Evolutionary conservation across 768 basidiomycete species (phyloP).

Genomic region (Leccinum broughii): DNA sequence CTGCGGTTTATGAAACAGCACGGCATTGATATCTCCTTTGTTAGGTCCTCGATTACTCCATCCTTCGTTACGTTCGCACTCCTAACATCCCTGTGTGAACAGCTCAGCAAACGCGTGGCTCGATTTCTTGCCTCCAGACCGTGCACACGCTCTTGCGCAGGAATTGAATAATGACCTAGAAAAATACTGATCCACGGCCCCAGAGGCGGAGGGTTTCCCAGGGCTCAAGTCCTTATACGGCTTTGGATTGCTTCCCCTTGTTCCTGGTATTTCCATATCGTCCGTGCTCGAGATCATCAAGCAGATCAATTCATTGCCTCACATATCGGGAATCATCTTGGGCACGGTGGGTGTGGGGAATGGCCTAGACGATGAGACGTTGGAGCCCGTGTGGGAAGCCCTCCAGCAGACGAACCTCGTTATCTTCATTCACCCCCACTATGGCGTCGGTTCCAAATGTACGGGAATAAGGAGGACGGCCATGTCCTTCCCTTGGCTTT

Average conservation of each 20-base stretch:
- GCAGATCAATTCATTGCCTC: slow-evolving; percentile 63
- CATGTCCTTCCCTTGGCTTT: slow-evolving; percentile 86
- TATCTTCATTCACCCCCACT: slow-evolving; percentile 85
- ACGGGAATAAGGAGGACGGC: slow-evolving; percentile 78
- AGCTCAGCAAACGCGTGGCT: no score
- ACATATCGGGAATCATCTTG: slow-evolving; percentile 78
- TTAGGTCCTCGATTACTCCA: no score
- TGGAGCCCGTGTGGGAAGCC: slow-evolving; percentile 83
- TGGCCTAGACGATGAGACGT: slow-evolving; percentile 75
- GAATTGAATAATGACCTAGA: no score
- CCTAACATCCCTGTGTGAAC: no score
- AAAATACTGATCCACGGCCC: no score
- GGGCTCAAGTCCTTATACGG: slow-evolving; percentile 62
- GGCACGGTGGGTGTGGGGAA: slow-evolving; percentile 76
- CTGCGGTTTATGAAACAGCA: slow-evolving; percentile 79
- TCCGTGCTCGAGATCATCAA: slow-evolving; percentile 63
- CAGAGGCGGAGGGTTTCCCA: no score
- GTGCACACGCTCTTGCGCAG: no score
- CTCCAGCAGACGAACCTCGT: slow-evolving; percentile 69
- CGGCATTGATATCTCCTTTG: slow-evolving; percentile 67
- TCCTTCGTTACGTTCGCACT: no score
- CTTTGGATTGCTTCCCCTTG: slow-evolving; percentile 83
- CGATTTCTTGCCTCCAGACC: no score
- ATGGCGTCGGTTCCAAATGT: slow-evolving; percentile 73
- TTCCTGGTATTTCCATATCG: slow-evolving; percentile 56